Evolutionary conservation across 345 rosid species (phyloP), one percentile per base, ranked within the genome.

Genomic region (Hibiscus syriacus): DNA sequence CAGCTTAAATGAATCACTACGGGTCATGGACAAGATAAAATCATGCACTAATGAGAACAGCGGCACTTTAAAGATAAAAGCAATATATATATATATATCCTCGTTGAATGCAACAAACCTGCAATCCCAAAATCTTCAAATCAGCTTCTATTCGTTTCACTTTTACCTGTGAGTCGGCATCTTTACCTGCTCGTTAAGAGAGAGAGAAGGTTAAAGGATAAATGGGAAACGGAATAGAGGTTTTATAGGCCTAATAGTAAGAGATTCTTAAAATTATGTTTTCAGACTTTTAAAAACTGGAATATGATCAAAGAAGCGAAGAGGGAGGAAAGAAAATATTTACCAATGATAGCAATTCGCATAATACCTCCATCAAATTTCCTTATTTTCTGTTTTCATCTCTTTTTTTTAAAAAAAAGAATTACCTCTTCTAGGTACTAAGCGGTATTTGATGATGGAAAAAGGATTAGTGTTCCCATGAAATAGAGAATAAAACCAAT

Each of bases 101-200:
- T 43, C 29, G 27, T 46, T 25, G 27, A 48, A 65, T 29, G 3
- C 27, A 50, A 55, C 74, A 25, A 9, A 90, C 97, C 98, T 93
- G 85, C 75, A 94, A 80, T 77, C 85, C 89, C 81, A 91, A 84
- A 70, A 94, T 81, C 79, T 80, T 84, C 76, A 80, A 79, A 78
- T 91, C 99, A 73, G 95, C 95, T 71, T 94, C 97, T 36, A 91
- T 81, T 59, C 92, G 92, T 64, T 72, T 82, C 75, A 83, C 74
- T 71, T 82, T 89, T 49, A 66, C 32, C 78, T 77, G 76, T 58
- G 61, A 81, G 64, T 81, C 86, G 49, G 76, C 79, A 79, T 74
- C 79, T 72, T 80, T 83, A 61, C 20, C 36, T 43, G 30, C 4
- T 16, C 34, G 5, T 34, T 36, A 53, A 13, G 45, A 22, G 56